These are phyloP conservation scores for Pythium aphanidermatum DNA, from an alignment of 352 stramenopile genomes.

Conservation along the genomic window DNA sequence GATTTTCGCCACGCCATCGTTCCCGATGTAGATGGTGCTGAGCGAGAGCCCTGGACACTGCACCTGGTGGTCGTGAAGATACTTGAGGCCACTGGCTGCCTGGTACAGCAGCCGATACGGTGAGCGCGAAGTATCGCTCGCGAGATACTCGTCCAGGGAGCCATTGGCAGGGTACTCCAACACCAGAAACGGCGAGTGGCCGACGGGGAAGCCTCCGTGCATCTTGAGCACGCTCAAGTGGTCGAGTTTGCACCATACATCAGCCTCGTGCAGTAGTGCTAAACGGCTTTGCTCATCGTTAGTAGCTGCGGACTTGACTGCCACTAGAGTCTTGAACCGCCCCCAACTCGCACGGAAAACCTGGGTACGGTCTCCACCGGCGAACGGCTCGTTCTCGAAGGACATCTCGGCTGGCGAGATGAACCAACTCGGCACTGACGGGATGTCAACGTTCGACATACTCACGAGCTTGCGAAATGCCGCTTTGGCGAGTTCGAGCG, in stretches of 20 bases:
- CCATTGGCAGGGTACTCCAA: constrained; percentile 40
- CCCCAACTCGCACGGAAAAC: constrained; percentile 20
- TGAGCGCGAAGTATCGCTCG: constrained; percentile 30
- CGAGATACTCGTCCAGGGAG: constrained; percentile 53
- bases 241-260: constrained; percentile 32
- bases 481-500: constrained; percentile 32
- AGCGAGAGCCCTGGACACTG: constrained; percentile 45
- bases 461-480: constrained; percentile 43
- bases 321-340: constrained; percentile 15
- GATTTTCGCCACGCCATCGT: constrained; percentile 50
- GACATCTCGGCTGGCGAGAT: constrained; percentile 37
- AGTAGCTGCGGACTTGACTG: constrained; percentile 40
- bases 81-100: constrained; percentile 40
- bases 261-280: constrained; percentile 31
- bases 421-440: constrained; percentile 41
- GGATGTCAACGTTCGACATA: constrained; percentile 38
- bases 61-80: constrained; percentile 40
- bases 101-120: constrained; percentile 41
- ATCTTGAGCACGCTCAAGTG: constrained; percentile 53
- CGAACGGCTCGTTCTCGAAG: constrained; percentile 19
- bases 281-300: constrained; percentile 8
- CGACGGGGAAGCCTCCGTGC: constrained; percentile 45
- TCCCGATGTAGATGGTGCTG: constrained; percentile 40
- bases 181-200: constrained; percentile 37
- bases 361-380: not conserved